Evolutionary conservation across 1,139 yeast genomes (phyloP), one percentile per base, ranked within the genome.

Genomic region (Zygosaccharomyces sapae): DNA sequence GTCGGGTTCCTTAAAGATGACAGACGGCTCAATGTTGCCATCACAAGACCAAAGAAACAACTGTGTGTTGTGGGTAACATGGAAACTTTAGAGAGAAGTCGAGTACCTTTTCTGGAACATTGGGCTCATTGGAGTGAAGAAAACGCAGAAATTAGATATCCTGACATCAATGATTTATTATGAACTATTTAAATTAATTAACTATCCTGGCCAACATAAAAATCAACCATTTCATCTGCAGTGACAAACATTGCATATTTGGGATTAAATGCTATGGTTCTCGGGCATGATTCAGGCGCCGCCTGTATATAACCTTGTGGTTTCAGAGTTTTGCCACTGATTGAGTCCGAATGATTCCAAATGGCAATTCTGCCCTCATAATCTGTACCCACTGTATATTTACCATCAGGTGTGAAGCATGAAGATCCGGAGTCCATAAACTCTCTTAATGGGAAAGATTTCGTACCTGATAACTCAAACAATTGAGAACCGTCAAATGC

Each of bases 11-110:
- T 88, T 48, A 73, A 75, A 35, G 96, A 88, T 56, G 75, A 77
- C 49, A 70, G 89, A 56, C 70, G 92, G 59, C 70, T 88, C 46
- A 89, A 89, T 61, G 97, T 90, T 34, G 96, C 97, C 3, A 88
- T 90, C 67, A 89, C 97, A 0, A 74, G 98, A 54, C 88, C 97
- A 2, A 83, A 85, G 60, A 72, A 92, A 51, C 97, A 90, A 57
- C 70, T 92, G 5, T 86, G 94, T 60, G 77, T 92, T 0, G 71
- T 92, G 43, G 97, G 97, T 1, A 95, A 92, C 66, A 76, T 86
- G 69, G 95, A 86, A 57, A 77, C 80, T 0, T 55, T 80, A 6
- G 59, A 61, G 50, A 72, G 70, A 56, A 70, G 69, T 51, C 68
- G 69, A 3, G 70, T 77, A 25, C 64, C 66, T 30, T 86, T 80